phyloP scores from a whole-genome alignment of 2,329 filamentous ascomycete genomes.

The Exophiala sp. region DNA sequence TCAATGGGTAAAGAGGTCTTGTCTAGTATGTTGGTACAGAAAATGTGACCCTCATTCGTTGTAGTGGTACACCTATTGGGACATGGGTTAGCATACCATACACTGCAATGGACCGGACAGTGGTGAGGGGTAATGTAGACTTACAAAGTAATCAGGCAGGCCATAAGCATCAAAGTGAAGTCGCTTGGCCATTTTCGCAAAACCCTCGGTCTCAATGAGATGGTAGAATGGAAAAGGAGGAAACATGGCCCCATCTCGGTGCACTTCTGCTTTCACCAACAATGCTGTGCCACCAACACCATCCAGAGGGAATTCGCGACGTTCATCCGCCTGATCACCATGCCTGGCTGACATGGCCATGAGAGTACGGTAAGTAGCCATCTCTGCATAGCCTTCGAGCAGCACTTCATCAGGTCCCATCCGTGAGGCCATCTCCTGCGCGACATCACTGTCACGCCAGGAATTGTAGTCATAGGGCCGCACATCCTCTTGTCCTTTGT shows the following conservation, averaged over 20 bases:
- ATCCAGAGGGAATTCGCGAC: conserved; percentile 68
- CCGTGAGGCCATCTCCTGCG: conserved; percentile 64
- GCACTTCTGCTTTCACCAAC: conserved; percentile 92
- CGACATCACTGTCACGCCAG: conserved; percentile 84
- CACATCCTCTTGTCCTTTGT: conserved; percentile 62
- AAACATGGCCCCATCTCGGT: conserved; percentile 97
- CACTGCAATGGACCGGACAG: not conserved
- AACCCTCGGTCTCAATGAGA: conserved; percentile 94
- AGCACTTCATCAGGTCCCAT: conserved; percentile 92
- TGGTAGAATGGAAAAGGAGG: conserved; percentile 94
- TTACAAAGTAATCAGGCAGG: conserved; percentile 94
- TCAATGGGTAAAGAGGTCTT: not conserved
- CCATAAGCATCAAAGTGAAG: conserved; percentile 80
- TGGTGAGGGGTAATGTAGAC: conserved; percentile 31
- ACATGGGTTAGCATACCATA: conserved; percentile 4
- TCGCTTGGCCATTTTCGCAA: conserved; percentile 91
- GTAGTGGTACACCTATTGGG: conserved; percentile 27
- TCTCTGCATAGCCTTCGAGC: conserved; percentile 85
- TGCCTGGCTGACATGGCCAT: conserved; percentile 75
- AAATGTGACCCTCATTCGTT: conserved; percentile 22
- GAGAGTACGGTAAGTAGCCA: conserved; percentile 83
- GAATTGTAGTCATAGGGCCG: conserved; percentile 96
- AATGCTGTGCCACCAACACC: conserved; percentile 90
- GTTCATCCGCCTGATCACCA: conserved; percentile 51
- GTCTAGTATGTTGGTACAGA: not conserved